Conservation (phyloP, 768 basidiomycete species). For the Ramaria sp. region DNA sequence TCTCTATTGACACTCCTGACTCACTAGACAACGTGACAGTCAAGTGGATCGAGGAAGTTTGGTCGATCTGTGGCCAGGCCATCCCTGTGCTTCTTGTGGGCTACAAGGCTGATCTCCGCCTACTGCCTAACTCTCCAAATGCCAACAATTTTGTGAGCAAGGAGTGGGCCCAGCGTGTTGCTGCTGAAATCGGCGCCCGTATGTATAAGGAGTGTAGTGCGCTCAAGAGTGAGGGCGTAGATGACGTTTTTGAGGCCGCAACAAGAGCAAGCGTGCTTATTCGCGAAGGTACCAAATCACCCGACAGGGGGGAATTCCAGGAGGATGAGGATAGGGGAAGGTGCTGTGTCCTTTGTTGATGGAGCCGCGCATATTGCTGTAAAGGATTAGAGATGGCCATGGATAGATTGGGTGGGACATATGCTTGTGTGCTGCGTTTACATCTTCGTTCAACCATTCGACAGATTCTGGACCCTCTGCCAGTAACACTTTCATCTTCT, state of each 20-base stretch:
- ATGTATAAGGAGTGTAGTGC: slow-evolving; percentile 93
- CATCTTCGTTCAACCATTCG: too few relatives aligned
- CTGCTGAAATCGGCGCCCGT: slow-evolving; percentile 91
- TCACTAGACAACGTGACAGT: slow-evolving; percentile 90
- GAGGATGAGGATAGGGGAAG: slow-evolving; percentile 35
- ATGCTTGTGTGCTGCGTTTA: too few relatives aligned
- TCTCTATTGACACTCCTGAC: slow-evolving; percentile 91
- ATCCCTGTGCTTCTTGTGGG: slow-evolving; percentile 95
- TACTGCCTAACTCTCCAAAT: slow-evolving; percentile 31
- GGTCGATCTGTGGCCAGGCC: slow-evolving; percentile 84
- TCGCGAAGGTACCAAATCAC: too few relatives aligned
- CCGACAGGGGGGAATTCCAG: slow-evolving; percentile 22
- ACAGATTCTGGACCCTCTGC: too few relatives aligned
- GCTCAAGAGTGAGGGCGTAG: too few relatives aligned
- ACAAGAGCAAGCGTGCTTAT: too few relatives aligned
- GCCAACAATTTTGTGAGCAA: slow-evolving; percentile 48
- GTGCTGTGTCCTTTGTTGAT: slow-evolving; percentile 61
- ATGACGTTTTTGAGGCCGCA: slow-evolving; percentile 95
- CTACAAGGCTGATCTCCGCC: slow-evolving; percentile 90
- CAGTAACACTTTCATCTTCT: too few relatives aligned
- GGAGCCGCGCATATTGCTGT: not conserved
- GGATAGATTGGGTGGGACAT: too few relatives aligned
- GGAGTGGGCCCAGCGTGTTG: too few relatives aligned
- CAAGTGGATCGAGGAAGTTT: slow-evolving; percentile 99
- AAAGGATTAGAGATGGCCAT: too few relatives aligned